Conservation (phyloP, 306 rosid genomes). For the Albizia julibrissin region DNA sequence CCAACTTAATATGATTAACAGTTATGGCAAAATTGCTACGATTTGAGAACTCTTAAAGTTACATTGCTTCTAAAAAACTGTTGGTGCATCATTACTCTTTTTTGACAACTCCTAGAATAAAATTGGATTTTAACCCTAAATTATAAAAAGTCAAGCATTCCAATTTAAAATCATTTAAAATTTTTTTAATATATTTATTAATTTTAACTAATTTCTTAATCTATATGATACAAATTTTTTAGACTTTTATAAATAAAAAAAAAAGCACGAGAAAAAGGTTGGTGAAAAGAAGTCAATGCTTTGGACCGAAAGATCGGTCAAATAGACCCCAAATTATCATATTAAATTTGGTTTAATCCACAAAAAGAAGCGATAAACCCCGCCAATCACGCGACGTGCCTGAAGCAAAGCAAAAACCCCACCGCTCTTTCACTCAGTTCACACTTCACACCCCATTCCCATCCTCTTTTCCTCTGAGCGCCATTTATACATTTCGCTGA, state of each 20-base stretch:
- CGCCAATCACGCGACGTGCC: conserved; percentile 56
- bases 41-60: too few species aligned
- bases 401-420: background rate
- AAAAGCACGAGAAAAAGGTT: background rate
- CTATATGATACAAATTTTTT: too few species aligned
- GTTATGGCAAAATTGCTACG: too few species aligned
- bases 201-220: too few species aligned
- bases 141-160: too few species aligned
- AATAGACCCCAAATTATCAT: background rate
- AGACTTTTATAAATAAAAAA: too few species aligned
- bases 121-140: too few species aligned
- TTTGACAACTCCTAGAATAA: too few species aligned
- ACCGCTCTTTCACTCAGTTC: background rate
- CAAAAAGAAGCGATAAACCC: conserved; percentile 5
- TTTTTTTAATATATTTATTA: too few species aligned
- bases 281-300: background rate
- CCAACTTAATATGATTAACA: accelerated
- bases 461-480: background rate
- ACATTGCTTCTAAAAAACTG: too few species aligned
- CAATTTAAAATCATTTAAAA: too few species aligned
- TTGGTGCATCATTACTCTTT: too few species aligned
- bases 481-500: background rate
- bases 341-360: background rate
- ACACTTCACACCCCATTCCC: background rate
- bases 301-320: background rate